Evolutionary conservation across 106 monocot genomes (phyloP), one percentile per base, ranked within the genome.

Genomic region (Dactylorhiza incarnata): DNA sequence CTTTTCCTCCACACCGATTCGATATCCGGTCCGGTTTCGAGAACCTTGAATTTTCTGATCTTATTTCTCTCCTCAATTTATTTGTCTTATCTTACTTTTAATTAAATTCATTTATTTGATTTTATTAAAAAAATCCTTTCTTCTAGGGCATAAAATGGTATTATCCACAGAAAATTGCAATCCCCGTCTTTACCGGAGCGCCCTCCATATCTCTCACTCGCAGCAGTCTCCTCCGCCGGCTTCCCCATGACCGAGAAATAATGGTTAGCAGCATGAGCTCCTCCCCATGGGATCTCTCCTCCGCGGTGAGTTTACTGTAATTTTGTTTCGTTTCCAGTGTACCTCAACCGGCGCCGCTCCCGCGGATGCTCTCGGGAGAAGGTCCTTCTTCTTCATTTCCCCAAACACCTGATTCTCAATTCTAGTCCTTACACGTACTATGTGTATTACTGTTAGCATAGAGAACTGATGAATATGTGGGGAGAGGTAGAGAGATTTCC

Each of bases 141-240:
- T n/a, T n/a, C n/a, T n/a, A n/a, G n/a, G n/a, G n/a, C n/a, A n/a
- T n/a, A n/a, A n/a, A n/a, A n/a, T n/a, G n/a, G n/a, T n/a, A n/a
- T n/a, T n/a, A n/a, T n/a, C n/a, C n/a, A 56, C 56, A 56, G 56
- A 56, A 56, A 56, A 56, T n/a, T n/a, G 56, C 56, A 56, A 56
- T 56, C 56, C n/a, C 16, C 56, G 19, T 5, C 52, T 56, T 56
- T 19, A 1, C n/a, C 7, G 5, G 56, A 56, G 6, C 56, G 19
- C 17, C 56, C 19, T 56, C 19, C 19, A n/a, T 19, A 0, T 4
- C 17, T 56, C 0, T 19, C 19, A 19, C 56, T 56, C n/a, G n/a
- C n/a, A n/a, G n/a, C n/a, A n/a, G n/a, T n/a, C 0, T 56, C 16
- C 55, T 56, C 56, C 19, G 16, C 16, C 6, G 5, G 19, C 19